Conservation (phyloP, 2,329 filamentous ascomycete genomes). For the Acrocalymma vagum region DNA sequence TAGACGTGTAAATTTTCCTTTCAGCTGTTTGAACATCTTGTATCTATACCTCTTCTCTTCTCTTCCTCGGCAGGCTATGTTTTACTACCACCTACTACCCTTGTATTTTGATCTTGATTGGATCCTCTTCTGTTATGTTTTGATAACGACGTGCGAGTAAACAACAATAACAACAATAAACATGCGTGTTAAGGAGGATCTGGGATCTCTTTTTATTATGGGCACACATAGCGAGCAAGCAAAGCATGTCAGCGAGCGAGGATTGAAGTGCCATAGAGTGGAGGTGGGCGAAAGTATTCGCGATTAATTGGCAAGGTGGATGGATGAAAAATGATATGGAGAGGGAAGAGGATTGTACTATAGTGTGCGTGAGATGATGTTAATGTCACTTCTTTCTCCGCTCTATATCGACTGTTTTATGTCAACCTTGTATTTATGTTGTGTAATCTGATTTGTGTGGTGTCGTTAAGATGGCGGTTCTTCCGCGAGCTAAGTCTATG, state of each 20-base stretch:
- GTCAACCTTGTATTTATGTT: no score
- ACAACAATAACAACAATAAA: no score
- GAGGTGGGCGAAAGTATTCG: no score
- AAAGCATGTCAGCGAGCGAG: constrained; percentile 11
- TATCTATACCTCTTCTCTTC: constrained; percentile 45
- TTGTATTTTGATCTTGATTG: constrained; percentile 23
- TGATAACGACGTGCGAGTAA: no score
- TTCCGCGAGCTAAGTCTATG: no score
- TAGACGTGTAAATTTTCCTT: constrained; percentile 45
- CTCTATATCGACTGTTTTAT: no score
- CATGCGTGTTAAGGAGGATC: no score
- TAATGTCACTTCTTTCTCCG: no score
- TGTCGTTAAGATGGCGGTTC: no score
- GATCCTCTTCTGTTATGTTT: constrained; percentile 17
- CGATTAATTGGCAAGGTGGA: no score
- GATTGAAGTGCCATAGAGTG: constrained; percentile 3
- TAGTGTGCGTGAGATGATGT: no score
- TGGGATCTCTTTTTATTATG: constrained; percentile 6
- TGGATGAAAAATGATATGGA: not conserved
- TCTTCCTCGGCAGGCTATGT: constrained; percentile 37
- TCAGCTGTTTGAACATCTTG: constrained; percentile 35
- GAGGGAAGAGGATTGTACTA: constrained; percentile 9
- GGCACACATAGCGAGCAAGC: not conserved
- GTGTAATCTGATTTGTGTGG: no score
- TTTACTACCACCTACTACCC: constrained; percentile 38